Conservation (phyloP, 2,329 filamentous ascomycete genomes). For the Cladorrhinum sp. region DNA sequence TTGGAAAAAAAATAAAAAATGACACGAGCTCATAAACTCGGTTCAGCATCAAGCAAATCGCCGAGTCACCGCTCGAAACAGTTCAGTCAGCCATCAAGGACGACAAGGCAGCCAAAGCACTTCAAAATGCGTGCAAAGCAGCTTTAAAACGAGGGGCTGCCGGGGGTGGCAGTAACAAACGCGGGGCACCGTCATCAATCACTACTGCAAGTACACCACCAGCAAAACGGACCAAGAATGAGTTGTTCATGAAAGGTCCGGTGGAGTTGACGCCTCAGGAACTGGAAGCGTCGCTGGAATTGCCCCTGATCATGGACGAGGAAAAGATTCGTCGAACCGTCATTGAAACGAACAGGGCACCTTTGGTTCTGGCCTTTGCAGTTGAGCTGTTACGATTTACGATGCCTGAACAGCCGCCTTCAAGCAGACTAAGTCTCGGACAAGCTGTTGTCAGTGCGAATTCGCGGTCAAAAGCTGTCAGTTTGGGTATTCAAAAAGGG, state of each 20-base stretch:
- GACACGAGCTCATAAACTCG: conserved; percentile 9
- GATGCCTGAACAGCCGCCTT: conserved; percentile 80
- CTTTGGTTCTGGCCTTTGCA: conserved; percentile 77
- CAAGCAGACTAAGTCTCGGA: conserved; percentile 77
- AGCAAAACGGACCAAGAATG: conserved; percentile 35
- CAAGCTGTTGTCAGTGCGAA: conserved; percentile 83
- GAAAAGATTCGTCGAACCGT: conserved; percentile 55
- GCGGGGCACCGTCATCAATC: conserved; percentile 27
- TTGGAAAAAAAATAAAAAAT: neutral
- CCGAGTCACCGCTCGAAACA: conserved; percentile 43
- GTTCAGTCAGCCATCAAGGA: conserved; percentile 48
- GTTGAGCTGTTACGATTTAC: conserved; percentile 71
- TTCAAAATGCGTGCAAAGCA: conserved; percentile 54
- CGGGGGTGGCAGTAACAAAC: conserved; percentile 30
- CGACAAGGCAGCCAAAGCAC: conserved; percentile 46
- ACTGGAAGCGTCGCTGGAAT: conserved; percentile 58
- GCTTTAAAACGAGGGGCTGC: conserved; percentile 40
- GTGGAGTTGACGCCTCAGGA: conserved; percentile 49
- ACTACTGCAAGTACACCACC: conserved; percentile 15
- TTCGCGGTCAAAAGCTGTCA: conserved; percentile 71
- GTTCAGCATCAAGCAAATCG: conserved; percentile 53
- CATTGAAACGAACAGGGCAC: conserved; percentile 75
- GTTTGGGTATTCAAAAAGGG: conserved; percentile 66
- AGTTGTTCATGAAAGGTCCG: conserved; percentile 31
- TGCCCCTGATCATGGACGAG: conserved; percentile 59